phyloP scores from a whole-genome alignment of 192 early-diverging fungal species.

The Backusella sp. region DNA sequence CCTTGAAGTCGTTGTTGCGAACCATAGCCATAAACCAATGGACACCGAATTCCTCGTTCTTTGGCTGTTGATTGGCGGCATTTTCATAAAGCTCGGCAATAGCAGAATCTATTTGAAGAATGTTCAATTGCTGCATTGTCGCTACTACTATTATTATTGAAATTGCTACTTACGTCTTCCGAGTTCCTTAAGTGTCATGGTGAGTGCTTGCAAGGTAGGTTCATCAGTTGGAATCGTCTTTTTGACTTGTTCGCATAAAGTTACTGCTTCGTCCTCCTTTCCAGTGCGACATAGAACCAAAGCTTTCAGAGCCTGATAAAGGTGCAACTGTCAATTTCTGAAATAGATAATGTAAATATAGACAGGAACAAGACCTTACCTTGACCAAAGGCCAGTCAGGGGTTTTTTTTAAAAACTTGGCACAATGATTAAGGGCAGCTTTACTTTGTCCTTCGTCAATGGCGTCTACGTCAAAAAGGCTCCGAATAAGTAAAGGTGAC shows the following conservation, averaged over 20 bases:
- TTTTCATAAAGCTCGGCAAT: slow-evolving; percentile 74
- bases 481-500: neutral
- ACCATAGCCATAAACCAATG: slow-evolving; percentile 86
- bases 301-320: slow-evolving; percentile 68
- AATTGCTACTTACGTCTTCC: slow-evolving; percentile 44
- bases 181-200: slow-evolving; percentile 53
- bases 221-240: slow-evolving; percentile 59
- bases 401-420: slow-evolving; percentile 73
- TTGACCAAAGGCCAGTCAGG: slow-evolving; percentile 62
- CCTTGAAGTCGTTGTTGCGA: slow-evolving; percentile 62
- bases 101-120: slow-evolving; percentile 48
- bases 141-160: neutral
- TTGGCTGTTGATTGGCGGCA: slow-evolving; percentile 56
- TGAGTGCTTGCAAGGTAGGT: slow-evolving; percentile 57
- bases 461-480: slow-evolving; percentile 42
- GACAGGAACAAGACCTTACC: slow-evolving; percentile 36
- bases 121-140: neutral
- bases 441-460: slow-evolving; percentile 68
- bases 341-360: neutral
- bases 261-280: slow-evolving; percentile 58
- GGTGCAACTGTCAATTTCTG: neutral
- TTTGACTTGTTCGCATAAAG: slow-evolving; percentile 63
- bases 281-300: slow-evolving; percentile 66
- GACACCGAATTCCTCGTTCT: slow-evolving; percentile 69
- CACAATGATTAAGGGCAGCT: slow-evolving; percentile 55